A percentile compares a stretch with the other conserved stretches of the same genome.
These are phyloP conservation scores for Euphorbia peplus DNA, from an alignment of 345 rosid species.

Conservation along the genomic window DNA sequence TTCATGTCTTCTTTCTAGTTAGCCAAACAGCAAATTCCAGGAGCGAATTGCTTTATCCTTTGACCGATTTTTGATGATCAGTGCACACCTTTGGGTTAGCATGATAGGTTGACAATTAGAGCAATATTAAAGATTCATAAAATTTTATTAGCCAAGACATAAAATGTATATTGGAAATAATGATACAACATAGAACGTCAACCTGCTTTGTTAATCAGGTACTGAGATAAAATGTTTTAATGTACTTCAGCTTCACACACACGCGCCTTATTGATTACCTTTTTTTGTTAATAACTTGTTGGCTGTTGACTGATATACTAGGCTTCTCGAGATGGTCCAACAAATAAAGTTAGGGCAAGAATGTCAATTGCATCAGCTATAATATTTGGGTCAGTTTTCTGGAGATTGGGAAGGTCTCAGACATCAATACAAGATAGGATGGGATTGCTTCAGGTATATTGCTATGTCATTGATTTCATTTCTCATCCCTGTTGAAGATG, in stretches of 20 bases:
- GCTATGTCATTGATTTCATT: slow-evolving; percentile 12
- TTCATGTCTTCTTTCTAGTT: slow-evolving; percentile 5
- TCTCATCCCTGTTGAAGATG: slow-evolving; percentile 7
- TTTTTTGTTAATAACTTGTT: slow-evolving; percentile 19
- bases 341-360: slow-evolving; percentile 91
- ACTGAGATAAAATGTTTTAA: background rate
- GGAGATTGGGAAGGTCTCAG: slow-evolving; percentile 96
- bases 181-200: background rate
- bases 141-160: slow-evolving; percentile 3
- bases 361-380: slow-evolving; percentile 97
- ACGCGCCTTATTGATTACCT: too few relatives aligned
- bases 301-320: slow-evolving; percentile 27
- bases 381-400: slow-evolving; percentile 97
- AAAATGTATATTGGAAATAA: background rate
- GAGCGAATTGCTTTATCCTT: slow-evolving; percentile 11
- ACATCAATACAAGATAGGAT: slow-evolving; percentile 94
- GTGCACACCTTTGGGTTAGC: slow-evolving; percentile 7
- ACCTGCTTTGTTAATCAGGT: background rate
- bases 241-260: slow-evolving; percentile 7
- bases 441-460: slow-evolving; percentile 92
- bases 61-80: slow-evolving; percentile 3
- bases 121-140: background rate
- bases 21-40: background rate
- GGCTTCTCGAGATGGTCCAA: slow-evolving; percentile 98
- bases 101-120: background rate